A percentile compares a stretch with the other conserved stretches of the same genome.
Conservation (phyloP, 441 rosid species). For the Corymbia calophylla region DNA sequence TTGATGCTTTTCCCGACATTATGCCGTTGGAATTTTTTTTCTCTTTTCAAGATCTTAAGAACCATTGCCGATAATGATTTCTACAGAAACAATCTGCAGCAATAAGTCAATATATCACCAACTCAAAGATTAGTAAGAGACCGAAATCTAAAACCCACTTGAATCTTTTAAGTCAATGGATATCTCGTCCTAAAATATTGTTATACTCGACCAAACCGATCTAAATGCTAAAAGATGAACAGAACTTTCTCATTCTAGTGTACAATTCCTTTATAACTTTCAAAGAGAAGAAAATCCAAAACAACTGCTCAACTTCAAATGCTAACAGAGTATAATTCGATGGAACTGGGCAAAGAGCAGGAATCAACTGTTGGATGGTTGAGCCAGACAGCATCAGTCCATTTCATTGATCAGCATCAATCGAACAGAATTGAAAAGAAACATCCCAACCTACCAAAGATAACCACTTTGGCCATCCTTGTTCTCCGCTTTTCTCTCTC, state of each 20-base stretch:
- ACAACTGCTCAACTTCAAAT: not conserved
- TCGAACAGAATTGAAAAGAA: constrained; percentile 3
- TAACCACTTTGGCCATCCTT: not conserved
- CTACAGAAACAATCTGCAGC: not conserved
- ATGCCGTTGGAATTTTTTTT: rapidly evolving
- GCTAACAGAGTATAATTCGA: not conserved
- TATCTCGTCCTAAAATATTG: not conserved
- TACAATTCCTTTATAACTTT: not conserved
- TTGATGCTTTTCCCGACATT: not conserved
- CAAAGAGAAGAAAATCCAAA: not conserved
- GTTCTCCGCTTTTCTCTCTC: not conserved
- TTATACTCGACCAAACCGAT: not conserved
- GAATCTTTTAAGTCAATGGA: not conserved
- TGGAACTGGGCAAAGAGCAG: not conserved
- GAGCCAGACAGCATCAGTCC: constrained; percentile 1
- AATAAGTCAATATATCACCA: not conserved
- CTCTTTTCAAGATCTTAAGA: not conserved
- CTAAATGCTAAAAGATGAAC: not conserved
- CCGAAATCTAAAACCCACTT: not conserved
- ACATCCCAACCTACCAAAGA: not conserved
- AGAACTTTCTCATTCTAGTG: not conserved
- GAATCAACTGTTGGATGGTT: not conserved
- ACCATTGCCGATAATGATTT: not conserved
- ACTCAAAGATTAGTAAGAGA: not conserved
- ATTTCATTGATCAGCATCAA: constrained; percentile 5